A percentile compares a stretch with the other conserved stretches of the same genome.
phyloP scores from a whole-genome alignment of 192 early-diverging fungal genomes.

The Coemansia sp. region DNA sequence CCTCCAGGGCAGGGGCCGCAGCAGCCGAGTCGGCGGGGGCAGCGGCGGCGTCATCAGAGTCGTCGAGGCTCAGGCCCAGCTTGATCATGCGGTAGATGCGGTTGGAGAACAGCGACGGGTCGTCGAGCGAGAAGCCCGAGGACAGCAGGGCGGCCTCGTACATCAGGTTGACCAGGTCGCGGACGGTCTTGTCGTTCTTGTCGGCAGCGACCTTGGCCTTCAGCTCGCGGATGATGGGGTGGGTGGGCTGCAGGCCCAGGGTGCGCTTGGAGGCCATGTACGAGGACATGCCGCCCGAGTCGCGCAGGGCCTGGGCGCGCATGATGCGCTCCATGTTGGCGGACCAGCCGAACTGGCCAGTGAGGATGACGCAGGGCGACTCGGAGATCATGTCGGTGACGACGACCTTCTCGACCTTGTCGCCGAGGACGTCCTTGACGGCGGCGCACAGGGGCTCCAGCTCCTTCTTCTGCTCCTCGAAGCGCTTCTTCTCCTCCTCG shows the following conservation, averaged over 20 bases:
- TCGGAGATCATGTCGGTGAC: conserved; percentile 95
- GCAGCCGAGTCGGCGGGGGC: conserved; percentile 41
- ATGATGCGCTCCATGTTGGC: conserved; percentile 99
- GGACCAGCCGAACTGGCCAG: conserved; percentile 98
- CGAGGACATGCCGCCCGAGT: conserved; percentile 94
- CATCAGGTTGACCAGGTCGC: conserved; percentile 91
- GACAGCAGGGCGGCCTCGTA: conserved; percentile 92
- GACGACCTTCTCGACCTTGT: conserved; percentile 93
- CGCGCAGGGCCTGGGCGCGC: conserved; percentile 99
- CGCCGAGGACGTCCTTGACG: conserved; percentile 98
- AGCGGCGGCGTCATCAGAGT: conserved; percentile 53
- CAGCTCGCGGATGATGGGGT: conserved; percentile 93
- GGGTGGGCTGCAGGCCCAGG: conserved; percentile 93
- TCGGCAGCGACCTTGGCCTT: conserved; percentile 88
- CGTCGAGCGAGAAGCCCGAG: conserved; percentile 97
- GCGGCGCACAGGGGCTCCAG: conserved; percentile 89
- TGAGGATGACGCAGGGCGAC: conserved; percentile 98
- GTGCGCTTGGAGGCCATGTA: conserved; percentile 99
- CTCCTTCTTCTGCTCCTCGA: conserved; percentile 89
- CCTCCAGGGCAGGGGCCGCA: conserved; percentile 50
- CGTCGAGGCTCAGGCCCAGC: conserved; percentile 94
- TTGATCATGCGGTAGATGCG: conserved; percentile 99
- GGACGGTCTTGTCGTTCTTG: conserved; percentile 98
- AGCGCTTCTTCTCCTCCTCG: conserved; percentile 93
- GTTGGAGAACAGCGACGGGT: conserved; percentile 83